These are phyloP conservation scores for Daldinia caldariorum DNA, from an alignment of 495 filamentous ascomycete species.

Conservation along the genomic window DNA sequence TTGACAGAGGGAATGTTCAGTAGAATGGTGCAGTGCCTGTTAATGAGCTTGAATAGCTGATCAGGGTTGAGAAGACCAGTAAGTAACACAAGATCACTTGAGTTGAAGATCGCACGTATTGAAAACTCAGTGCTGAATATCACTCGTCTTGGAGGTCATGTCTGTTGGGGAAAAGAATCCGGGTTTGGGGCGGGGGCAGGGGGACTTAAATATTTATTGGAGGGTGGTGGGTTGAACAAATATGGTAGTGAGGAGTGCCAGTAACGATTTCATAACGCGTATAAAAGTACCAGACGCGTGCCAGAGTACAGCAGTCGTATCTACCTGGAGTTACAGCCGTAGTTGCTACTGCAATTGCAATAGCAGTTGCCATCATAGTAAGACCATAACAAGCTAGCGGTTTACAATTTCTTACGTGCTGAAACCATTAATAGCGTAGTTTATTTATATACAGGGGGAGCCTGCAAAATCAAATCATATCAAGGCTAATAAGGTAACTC, in stretches of 20 bases:
- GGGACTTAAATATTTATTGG: background rate
- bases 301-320: background rate
- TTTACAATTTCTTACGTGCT: background rate
- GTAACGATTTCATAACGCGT: background rate
- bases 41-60: too few species aligned
- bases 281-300: too few species aligned
- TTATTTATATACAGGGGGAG: background rate
- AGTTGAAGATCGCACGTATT: slow-evolving; percentile 5
- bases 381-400: background rate
- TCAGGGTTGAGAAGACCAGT: too few species aligned
- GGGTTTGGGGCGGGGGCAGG: background rate
- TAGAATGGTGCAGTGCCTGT: too few species aligned
- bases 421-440: background rate
- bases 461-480: background rate
- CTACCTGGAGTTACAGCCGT: background rate
- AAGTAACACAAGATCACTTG: background rate
- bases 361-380: background rate
- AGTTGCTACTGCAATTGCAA: background rate
- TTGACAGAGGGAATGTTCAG: too few species aligned
- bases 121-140: too few species aligned
- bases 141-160: too few species aligned
- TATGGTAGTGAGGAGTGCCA: background rate
- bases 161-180: background rate
- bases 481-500: background rate
- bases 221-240: background rate